Conservation (phyloP, 352 stramenopile species). For the Thalassiosira livingstoniorum region DNA sequence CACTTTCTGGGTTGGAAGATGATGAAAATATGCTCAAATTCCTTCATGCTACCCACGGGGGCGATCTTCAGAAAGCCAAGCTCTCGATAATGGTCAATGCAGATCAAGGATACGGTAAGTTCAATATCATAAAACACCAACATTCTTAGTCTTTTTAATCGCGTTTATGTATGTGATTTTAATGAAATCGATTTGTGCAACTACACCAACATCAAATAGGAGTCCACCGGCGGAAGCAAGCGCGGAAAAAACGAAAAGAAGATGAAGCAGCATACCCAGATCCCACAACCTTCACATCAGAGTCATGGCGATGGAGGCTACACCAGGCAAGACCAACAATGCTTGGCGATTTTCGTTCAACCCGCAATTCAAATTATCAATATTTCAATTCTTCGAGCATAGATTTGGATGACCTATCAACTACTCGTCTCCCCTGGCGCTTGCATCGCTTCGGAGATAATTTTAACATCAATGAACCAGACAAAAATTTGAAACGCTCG, state of each 20-base stretch:
- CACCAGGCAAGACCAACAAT: slow-evolving; percentile 58
- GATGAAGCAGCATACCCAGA: slow-evolving; percentile 44
- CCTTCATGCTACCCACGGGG: slow-evolving; percentile 45
- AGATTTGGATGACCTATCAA: slow-evolving; percentile 33
- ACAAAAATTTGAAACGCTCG: slow-evolving; percentile 26
- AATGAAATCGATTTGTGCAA: no score
- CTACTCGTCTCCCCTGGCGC: slow-evolving; percentile 44
- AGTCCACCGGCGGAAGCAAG: slow-evolving; percentile 46
- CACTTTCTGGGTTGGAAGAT: slow-evolving; percentile 61
- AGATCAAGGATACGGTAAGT: slow-evolving; percentile 62
- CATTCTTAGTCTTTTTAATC: slow-evolving; percentile 6
- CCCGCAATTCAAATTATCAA: slow-evolving; percentile 50
- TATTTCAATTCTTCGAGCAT: slow-evolving; percentile 53
- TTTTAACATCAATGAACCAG: not conserved
- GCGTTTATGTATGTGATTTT: not conserved
- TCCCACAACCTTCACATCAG: slow-evolving; percentile 62
- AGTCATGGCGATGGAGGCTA: slow-evolving; percentile 66
- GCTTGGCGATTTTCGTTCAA: slow-evolving; percentile 57
- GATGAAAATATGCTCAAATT: slow-evolving; percentile 60
- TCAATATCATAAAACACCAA: not conserved
- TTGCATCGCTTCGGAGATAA: slow-evolving; percentile 27
- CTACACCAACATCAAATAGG: slow-evolving; percentile 38
- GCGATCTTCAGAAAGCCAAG: slow-evolving; percentile 53
- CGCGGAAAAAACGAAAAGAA: slow-evolving; percentile 63
- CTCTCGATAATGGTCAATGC: slow-evolving; percentile 58